A percentile compares a stretch with the other conserved stretches of the same genome.
phyloP scores from a whole-genome alignment of 2,329 filamentous ascomycete species.

The Laburnicola sp. region DNA sequence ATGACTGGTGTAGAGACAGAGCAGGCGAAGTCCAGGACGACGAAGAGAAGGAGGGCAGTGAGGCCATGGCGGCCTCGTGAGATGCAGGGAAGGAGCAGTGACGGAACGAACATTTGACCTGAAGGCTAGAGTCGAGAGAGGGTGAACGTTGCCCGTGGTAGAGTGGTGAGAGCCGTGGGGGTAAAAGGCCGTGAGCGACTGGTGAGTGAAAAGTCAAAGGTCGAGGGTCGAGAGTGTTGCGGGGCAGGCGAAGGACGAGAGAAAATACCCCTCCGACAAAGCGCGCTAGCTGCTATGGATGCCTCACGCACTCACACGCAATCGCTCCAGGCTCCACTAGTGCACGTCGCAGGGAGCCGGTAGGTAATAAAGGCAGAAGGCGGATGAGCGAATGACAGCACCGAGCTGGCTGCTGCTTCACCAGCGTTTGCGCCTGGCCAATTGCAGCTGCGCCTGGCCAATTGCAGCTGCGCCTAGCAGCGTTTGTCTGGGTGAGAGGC shows the following conservation, averaged over 20 bases:
- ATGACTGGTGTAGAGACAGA: slow-evolving; percentile 19
- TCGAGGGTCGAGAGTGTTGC: slow-evolving; percentile 20
- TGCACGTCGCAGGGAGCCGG: slow-evolving; percentile 3
- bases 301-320: slow-evolving; percentile 21
- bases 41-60: slow-evolving; percentile 22
- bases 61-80: slow-evolving; percentile 35
- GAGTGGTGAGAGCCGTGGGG: slow-evolving; percentile 14
- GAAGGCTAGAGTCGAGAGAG: slow-evolving; percentile 30
- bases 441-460: background rate
- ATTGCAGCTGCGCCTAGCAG: background rate
- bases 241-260: slow-evolving; percentile 22
- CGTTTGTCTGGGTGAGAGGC: background rate
- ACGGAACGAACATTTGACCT: slow-evolving; percentile 47
- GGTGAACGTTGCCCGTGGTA: slow-evolving; percentile 25
- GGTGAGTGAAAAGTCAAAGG: slow-evolving; percentile 6
- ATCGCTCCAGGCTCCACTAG: no score
- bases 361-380: slow-evolving; percentile 12
- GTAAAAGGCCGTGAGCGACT: slow-evolving; percentile 5
- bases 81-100: slow-evolving; percentile 35
- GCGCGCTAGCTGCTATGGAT: slow-evolving; percentile 26
- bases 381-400: slow-evolving; percentile 4
- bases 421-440: background rate
- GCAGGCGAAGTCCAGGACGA: slow-evolving; percentile 23
- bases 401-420: slow-evolving; percentile 2
- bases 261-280: slow-evolving; percentile 24